Evolutionary conservation across 371 early-diverging fungal genomes (phyloP).

Genomic region (Cokeromyces recurvatus): DNA sequence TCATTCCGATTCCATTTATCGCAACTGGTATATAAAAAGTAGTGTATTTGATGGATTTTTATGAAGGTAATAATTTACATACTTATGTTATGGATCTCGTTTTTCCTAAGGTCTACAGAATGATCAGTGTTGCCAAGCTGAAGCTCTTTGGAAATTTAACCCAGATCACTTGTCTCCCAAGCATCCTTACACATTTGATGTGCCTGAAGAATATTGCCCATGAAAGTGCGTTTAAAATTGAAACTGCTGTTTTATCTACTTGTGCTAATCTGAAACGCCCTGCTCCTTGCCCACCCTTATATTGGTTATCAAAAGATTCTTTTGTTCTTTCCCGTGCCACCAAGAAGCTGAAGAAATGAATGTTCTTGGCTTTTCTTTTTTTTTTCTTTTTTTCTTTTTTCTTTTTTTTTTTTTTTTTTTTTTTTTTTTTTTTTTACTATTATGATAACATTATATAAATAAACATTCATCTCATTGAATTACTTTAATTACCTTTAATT

Average conservation of each 20-base stretch:
- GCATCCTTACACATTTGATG: constrained; percentile 8
- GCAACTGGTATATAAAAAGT: too few species aligned
- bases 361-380: too few species aligned
- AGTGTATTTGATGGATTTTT: too few species aligned
- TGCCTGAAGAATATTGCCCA: constrained; percentile 9
- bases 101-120: constrained; percentile 16
- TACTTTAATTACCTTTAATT: too few species aligned
- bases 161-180: constrained; percentile 17
- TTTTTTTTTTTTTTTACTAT: too few species aligned
- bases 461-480: too few species aligned
- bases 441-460: too few species aligned
- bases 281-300: constrained; percentile 3
- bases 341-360: constrained; percentile 11
- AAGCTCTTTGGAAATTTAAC: constrained; percentile 8
- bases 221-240: constrained; percentile 14
- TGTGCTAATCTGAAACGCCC: constrained; percentile 10
- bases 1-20: too few species aligned
- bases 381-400: too few species aligned
- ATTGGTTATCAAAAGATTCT: constrained; percentile 4
- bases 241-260: constrained; percentile 5
- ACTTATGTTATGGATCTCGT: constrained; percentile 11
- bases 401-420: too few species aligned
- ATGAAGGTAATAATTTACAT: constrained; percentile 10
- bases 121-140: constrained; percentile 6
- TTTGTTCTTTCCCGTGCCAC: constrained; percentile 6